These are phyloP conservation scores for Leishmania martiniquensis DNA, from an alignment of 208 protist species.

Conservation along the genomic window DNA sequence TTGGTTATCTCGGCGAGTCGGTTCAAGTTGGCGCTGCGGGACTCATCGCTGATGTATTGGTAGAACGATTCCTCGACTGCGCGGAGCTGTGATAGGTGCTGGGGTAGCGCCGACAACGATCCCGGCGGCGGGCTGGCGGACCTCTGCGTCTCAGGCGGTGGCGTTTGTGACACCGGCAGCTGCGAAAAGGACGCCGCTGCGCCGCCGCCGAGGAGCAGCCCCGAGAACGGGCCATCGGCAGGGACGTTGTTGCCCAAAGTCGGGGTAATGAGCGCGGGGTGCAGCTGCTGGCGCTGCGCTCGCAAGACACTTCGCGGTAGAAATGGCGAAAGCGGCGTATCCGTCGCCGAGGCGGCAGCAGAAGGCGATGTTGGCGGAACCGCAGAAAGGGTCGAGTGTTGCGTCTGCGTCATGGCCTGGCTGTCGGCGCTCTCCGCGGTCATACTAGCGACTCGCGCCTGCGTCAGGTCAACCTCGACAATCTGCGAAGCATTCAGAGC, in stretches of 20 bases:
- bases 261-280: neutral
- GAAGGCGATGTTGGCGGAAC: constrained; percentile 14
- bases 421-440: neutral
- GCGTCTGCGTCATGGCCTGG: constrained; percentile 15
- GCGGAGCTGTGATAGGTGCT: constrained; percentile 44
- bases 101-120: constrained; percentile 19
- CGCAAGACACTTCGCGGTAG: constrained; percentile 32
- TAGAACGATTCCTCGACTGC: constrained; percentile 54
- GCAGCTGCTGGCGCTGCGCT: constrained; percentile 19
- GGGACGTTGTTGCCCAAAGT: neutral
- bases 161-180: constrained; percentile 16
- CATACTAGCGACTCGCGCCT: constrained; percentile 4
- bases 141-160: neutral
- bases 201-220: constrained; percentile 1
- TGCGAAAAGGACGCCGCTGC: constrained; percentile 6
- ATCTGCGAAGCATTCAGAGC: neutral
- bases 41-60: constrained; percentile 57
- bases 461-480: constrained; percentile 6
- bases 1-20: constrained; percentile 65
- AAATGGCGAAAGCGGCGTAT: constrained; percentile 34
- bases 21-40: constrained; percentile 62
- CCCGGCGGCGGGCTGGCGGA: neutral
- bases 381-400: constrained; percentile 2
- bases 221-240: neutral
- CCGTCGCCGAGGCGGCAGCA: neutral